A percentile compares a stretch with the other conserved stretches of the same genome.
phyloP scores from a whole-genome alignment of 306 rosid species.

The Castanospermum australe region DNA sequence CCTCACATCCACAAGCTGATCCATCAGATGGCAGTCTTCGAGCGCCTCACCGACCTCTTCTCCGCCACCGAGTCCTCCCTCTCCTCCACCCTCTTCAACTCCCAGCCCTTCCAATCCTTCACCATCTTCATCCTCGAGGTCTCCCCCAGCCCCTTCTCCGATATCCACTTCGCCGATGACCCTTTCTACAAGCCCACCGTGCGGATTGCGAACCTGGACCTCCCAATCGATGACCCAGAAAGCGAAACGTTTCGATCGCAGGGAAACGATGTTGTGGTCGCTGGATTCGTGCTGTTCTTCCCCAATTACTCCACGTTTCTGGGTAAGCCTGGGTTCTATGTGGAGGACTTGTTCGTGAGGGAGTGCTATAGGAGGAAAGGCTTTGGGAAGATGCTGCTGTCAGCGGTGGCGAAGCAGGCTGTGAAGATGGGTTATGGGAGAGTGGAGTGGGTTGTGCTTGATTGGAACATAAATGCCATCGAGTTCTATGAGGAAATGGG shows the following conservation, averaged over 20 bases:
- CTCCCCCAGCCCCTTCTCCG: conserved; percentile 51
- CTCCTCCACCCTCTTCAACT: conserved; percentile 61
- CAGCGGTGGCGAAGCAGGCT: conserved; percentile 82
- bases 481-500: conserved; percentile 81
- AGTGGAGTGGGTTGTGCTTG: conserved; percentile 89
- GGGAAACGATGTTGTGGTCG: conserved; percentile 32
- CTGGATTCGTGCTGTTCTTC: conserved; percentile 77
- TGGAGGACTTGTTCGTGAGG: conserved; percentile 81
- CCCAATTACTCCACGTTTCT: conserved; percentile 69
- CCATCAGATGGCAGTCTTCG: conserved; percentile 82
- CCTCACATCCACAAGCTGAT: conserved; percentile 85
- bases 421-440: conserved; percentile 89
- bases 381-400: conserved; percentile 60
- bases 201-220: conserved; percentile 40
- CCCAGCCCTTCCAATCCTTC: conserved; percentile 72
- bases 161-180: neutral
- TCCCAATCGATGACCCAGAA: conserved; percentile 67
- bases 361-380: conserved; percentile 83
- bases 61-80: conserved; percentile 74
- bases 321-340: conserved; percentile 73
- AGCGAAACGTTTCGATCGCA: conserved; percentile 35
- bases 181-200: conserved; percentile 39
- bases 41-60: conserved; percentile 63
- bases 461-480: conserved; percentile 80
- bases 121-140: conserved; percentile 79